phyloP scores from a whole-genome alignment of 73 alveolate species.

The Paramecium pentaurelia region DNA sequence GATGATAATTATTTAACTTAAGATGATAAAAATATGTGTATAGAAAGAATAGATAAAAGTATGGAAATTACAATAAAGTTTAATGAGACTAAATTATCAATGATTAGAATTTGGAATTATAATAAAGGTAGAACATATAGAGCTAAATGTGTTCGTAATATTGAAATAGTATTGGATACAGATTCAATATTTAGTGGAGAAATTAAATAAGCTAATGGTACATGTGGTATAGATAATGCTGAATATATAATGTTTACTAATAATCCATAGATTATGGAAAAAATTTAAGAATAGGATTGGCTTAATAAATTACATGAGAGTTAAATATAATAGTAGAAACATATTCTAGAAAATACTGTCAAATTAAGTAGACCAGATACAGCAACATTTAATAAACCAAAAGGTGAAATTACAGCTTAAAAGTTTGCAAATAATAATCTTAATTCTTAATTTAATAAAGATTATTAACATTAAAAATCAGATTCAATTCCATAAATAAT shows the following conservation, averaged over 20 bases:
- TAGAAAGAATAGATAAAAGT: constrained; percentile 32
- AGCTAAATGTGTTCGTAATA: constrained; percentile 75
- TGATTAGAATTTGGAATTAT: constrained; percentile 90
- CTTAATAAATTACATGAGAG: constrained; percentile 62
- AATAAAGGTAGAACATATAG: constrained; percentile 83
- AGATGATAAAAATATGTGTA: constrained; percentile 80
- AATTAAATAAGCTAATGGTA: constrained; percentile 79
- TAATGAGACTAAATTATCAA: constrained; percentile 55
- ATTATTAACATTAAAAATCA: neutral
- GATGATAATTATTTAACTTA: constrained; percentile 68
- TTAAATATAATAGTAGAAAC: constrained; percentile 47
- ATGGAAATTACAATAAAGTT: constrained; percentile 22
- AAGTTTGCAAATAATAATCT: neutral
- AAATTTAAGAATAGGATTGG: constrained; percentile 83
- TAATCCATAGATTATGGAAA: constrained; percentile 63
- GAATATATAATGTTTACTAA: constrained; percentile 81
- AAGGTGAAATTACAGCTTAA: constrained; percentile 59
- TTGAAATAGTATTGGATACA: constrained; percentile 67
- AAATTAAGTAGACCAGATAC: constrained; percentile 33
- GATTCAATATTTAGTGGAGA: constrained; percentile 76
- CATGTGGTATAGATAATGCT: constrained; percentile 61
- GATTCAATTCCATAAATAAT: neutral
- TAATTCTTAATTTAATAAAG: neutral
- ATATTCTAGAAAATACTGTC: constrained; percentile 1
- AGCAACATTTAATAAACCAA: constrained; percentile 29